Evolutionary conservation across 257 asterid species (phyloP), one percentile per base, ranked within the genome.

Genomic region (Haberlea rhodopensis): DNA sequence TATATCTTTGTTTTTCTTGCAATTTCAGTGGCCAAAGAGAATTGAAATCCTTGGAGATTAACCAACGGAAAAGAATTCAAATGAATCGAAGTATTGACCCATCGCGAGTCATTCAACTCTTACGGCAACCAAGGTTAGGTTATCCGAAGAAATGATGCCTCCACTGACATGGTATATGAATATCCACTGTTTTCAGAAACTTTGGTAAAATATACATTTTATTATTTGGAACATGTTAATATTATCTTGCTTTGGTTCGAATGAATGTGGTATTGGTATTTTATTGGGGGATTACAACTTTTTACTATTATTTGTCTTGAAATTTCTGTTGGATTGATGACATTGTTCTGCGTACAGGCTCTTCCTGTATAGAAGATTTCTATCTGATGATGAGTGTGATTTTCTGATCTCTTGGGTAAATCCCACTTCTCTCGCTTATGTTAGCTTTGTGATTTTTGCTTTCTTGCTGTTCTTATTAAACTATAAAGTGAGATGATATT

Each of bases 41-140:
- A 60, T 72, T 83, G 80, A 80, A 79, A 67, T 56, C 62, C 31
- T 76, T 75, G 65, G 83, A 78, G 73, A 79, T 62, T 70, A 78
- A 73, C 60, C 76, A 74, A 65, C 81, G 71, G 16, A 27, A 19
- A 16, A 22, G 57, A 54, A 61, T 68, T 66, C 75, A 53, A 72
- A 46, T 55, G 52, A 76, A 68, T 57, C 68, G 67, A 70, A 65
- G 60, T 28, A 51, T 79, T 65, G 86, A 85, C 70, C 97, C 95
- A 6, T 79, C 97, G 45, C 74, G 29, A 73, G 96, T 79, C 34
- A 37, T 75, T 72, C 87, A 81, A 68, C 80, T 90, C 60, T 81
- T 92, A 7, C 82, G 97, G 97, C 92, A 54, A 69, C 97, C 96
- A 85, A 90, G 97, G 97, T 90, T 92, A 84, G 95, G 95, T 85